Conservation (phyloP, 2,329 filamentous ascomycete species). For the Claviceps fusiformis region DNA sequence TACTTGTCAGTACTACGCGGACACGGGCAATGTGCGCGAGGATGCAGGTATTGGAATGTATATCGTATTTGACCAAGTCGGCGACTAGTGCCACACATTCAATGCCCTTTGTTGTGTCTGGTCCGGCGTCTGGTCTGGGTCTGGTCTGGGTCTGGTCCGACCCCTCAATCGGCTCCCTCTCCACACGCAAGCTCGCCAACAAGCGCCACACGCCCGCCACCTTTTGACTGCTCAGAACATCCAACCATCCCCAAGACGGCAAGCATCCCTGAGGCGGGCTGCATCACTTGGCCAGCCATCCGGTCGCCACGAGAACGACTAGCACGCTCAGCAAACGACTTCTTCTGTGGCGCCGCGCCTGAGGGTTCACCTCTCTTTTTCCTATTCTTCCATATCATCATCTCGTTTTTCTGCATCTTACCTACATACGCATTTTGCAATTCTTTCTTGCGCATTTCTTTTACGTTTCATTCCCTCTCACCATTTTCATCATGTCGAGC, state of each 20-base stretch:
- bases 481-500: constrained; percentile 34
- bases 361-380: background rate
- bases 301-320: background rate
- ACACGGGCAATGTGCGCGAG: background rate
- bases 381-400: background rate
- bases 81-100: background rate
- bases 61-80: background rate
- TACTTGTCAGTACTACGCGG: background rate
- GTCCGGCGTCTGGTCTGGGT: too few species aligned
- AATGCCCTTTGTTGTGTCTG: constrained; percentile 1
- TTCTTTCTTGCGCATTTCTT: background rate
- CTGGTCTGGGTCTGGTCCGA: background rate
- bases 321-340: background rate
- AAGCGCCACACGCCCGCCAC: background rate
- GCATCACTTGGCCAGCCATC: background rate
- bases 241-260: background rate
- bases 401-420: background rate
- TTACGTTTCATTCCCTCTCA: background rate
- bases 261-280: background rate
- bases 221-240: background rate
- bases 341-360: background rate
- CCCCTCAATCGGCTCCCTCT: background rate
- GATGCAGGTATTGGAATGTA: background rate
- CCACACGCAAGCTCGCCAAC: background rate
- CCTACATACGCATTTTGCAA: background rate